phyloP scores from a whole-genome alignment of 2,329 filamentous ascomycete genomes.

The Trichoderma oligosporum region DNA sequence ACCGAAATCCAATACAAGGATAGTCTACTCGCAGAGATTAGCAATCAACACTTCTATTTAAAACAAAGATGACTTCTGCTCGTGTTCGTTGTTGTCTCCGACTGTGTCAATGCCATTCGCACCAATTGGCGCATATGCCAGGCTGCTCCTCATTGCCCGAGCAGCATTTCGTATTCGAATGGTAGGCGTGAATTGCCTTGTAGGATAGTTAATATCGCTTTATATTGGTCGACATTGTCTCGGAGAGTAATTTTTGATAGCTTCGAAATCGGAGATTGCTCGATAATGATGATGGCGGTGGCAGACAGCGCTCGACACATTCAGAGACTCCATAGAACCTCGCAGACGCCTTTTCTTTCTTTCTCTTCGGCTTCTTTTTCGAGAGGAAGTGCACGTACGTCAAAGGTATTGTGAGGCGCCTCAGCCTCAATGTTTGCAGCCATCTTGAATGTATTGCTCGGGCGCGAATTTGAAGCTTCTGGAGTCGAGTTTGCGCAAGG shows the following conservation, averaged over 20 bases:
- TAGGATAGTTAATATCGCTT: neutral
- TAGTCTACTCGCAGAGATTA: constrained; percentile 42
- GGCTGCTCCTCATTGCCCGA: neutral
- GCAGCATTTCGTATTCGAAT: neutral
- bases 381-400: constrained; percentile 9
- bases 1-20: constrained; percentile 51
- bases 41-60: neutral
- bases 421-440: constrained; percentile 17
- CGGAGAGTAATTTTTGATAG: neutral
- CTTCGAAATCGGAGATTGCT: neutral
- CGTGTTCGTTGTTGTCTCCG: neutral
- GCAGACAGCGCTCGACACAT: neutral
- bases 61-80: neutral
- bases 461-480: neutral
- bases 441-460: constrained; percentile 2
- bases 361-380: neutral
- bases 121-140: neutral
- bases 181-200: neutral
- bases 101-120: neutral
- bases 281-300: neutral
- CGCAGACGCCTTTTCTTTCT: neutral
- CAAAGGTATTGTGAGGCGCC: constrained; percentile 21
- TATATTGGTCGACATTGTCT: neutral
- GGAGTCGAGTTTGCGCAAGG: constrained; percentile 1
- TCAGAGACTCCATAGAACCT: neutral